phyloP scores from a whole-genome alignment of 768 basidiomycete genomes.

The Coprinellus aureogranulatus region DNA sequence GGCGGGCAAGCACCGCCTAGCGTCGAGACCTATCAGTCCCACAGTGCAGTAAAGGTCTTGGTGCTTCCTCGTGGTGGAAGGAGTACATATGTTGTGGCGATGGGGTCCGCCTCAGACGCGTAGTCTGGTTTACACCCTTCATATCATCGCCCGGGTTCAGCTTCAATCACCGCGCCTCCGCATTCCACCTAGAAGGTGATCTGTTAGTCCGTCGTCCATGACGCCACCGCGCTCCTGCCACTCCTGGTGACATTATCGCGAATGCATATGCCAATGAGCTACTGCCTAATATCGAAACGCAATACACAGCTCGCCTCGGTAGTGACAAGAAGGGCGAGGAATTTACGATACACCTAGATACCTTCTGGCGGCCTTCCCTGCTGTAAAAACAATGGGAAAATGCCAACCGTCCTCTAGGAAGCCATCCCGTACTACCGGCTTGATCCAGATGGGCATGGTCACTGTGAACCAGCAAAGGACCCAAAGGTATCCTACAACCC shows the following conservation, averaged over 20 bases:
- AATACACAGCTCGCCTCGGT: too few species aligned
- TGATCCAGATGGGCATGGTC: constrained; percentile 5
- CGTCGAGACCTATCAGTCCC: constrained; percentile 78
- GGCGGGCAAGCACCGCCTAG: constrained; percentile 58
- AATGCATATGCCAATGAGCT: too few species aligned
- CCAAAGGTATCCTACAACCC: constrained; percentile 14
- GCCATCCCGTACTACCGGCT: constrained; percentile 10
- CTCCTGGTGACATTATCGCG: too few species aligned
- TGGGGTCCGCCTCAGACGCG: constrained; percentile 45
- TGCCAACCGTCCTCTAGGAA: constrained; percentile 4
- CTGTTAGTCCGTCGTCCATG: too few species aligned
- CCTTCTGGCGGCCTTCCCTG: neutral
- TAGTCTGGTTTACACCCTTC: neutral
- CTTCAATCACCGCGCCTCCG: too few species aligned
- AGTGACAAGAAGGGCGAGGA: too few species aligned
- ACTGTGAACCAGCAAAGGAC: constrained; percentile 10
- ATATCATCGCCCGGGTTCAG: too few species aligned
- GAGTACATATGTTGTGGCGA: constrained; percentile 76
- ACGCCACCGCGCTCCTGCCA: too few species aligned
- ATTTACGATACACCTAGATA: neutral
- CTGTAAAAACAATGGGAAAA: neutral
- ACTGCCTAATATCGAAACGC: too few species aligned
- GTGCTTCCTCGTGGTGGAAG: constrained; percentile 81
- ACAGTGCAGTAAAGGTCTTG: constrained; percentile 78
- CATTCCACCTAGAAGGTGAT: too few species aligned